These are phyloP conservation scores for Echium plantagineum DNA, from an alignment of 257 asterid genomes.

Conservation along the genomic window DNA sequence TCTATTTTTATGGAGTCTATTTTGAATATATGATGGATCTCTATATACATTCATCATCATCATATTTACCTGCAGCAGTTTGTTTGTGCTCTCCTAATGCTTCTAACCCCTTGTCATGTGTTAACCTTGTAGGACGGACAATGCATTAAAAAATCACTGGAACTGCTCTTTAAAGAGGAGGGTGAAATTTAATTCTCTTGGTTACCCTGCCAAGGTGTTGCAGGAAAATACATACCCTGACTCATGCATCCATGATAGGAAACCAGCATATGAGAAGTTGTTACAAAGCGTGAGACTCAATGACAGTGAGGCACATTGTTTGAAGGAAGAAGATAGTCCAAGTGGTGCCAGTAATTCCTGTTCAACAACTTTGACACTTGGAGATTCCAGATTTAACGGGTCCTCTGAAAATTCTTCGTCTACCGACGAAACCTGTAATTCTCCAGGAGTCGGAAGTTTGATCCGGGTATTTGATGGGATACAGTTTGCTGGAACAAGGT, in stretches of 20 bases:
- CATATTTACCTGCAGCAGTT: neutral
- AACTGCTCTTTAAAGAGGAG: constrained; percentile 55
- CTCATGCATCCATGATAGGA: constrained; percentile 16
- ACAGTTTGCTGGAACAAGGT: too few relatives aligned
- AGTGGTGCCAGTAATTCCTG: constrained; percentile 20
- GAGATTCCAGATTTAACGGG: constrained; percentile 15
- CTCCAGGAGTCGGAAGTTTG: constrained; percentile 17
- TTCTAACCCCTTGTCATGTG: neutral
- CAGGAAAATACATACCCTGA: constrained; percentile 15
- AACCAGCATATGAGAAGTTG: constrained; percentile 14
- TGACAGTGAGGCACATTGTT: constrained; percentile 9
- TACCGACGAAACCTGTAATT: constrained; percentile 12
- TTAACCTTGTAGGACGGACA: constrained; percentile 45
- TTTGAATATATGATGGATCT: too few relatives aligned
- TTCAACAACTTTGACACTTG: constrained; percentile 32
- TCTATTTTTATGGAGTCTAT: too few relatives aligned
- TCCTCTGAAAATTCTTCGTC: constrained; percentile 18
- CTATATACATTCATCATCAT: neutral
- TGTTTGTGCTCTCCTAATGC: neutral
- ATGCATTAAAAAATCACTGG: constrained; percentile 79
- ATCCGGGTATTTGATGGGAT: constrained; percentile 15
- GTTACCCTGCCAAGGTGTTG: constrained; percentile 17
- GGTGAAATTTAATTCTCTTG: constrained; percentile 33
- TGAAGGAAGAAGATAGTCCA: constrained; percentile 13
- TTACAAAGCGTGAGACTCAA: constrained; percentile 8